Percentiles rank a stretch among this genome's conserved stretches.
Conservation (phyloP, 2,329 filamentous ascomycete species). For the Alternaria ventricosa region DNA sequence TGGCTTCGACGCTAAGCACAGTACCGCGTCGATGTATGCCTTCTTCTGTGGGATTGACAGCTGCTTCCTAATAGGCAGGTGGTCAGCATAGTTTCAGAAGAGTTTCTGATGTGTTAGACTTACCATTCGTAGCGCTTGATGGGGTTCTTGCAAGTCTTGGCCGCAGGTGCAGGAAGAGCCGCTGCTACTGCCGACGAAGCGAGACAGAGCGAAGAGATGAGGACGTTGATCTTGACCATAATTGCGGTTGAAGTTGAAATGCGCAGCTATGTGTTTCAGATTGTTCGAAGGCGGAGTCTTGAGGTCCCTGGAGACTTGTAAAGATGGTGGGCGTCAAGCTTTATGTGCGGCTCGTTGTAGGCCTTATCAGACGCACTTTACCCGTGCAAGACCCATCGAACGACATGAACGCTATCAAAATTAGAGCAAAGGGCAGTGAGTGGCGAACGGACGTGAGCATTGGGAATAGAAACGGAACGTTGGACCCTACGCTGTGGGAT, state of each 20-base stretch:
- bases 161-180: conserved; percentile 6
- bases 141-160: conserved; percentile 17
- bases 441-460: background rate
- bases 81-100: background rate
- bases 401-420: background rate
- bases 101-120: background rate
- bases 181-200: conserved; percentile 11
- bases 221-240: conserved; percentile 4
- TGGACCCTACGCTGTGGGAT: background rate
- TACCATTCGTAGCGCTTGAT: conserved; percentile 26
- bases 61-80: conserved; percentile 18
- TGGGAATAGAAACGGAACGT: background rate
- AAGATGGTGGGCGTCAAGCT: conserved; percentile 4
- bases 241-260: background rate
- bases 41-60: conserved; percentile 21
- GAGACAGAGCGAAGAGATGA: conserved; percentile 10
- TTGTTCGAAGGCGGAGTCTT: conserved; percentile 1
- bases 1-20: conserved; percentile 25
- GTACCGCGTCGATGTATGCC: conserved; percentile 33
- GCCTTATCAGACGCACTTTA: background rate
- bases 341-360: conserved; percentile 2
- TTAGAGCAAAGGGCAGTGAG: background rate
- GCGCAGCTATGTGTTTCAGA: background rate
- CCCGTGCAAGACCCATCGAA: background rate
- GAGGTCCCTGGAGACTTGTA: conserved; percentile 2